A percentile compares a stretch with the other conserved stretches of the same genome.
phyloP scores from a whole-genome alignment of 352 stramenopile species.

The Globisporangium irregulare region DNA sequence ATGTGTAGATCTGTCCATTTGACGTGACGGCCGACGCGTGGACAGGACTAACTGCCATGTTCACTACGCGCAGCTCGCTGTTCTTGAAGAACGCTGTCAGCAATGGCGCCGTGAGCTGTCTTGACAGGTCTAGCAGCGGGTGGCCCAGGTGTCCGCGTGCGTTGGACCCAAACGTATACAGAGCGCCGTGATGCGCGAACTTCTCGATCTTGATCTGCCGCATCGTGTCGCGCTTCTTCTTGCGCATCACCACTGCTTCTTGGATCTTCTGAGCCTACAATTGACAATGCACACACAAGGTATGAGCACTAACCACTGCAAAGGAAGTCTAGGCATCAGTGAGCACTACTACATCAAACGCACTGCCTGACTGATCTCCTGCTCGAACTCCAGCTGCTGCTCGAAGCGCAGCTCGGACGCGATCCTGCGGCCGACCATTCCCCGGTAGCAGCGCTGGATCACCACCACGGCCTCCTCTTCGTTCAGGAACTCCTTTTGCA shows the following conservation, averaged over 20 bases:
- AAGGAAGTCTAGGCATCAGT: background rate
- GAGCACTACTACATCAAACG: background rate
- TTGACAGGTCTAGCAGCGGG: conserved; percentile 36
- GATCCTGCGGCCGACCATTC: conserved; percentile 46
- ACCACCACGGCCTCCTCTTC: conserved; percentile 47
- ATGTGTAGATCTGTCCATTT: conserved; percentile 67
- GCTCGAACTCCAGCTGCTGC: conserved; percentile 50
- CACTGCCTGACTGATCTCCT: conserved; percentile 51
- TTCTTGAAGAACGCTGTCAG: conserved; percentile 67
- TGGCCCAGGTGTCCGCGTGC: conserved; percentile 50
- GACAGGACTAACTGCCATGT: conserved; percentile 41
- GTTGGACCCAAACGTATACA: conserved; percentile 75
- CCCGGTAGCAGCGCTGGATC: conserved; percentile 53
- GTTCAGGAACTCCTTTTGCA: conserved; percentile 57
- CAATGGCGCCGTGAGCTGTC: conserved; percentile 36
- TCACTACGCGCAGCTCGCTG: conserved; percentile 57
- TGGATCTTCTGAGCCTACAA: conserved; percentile 50
- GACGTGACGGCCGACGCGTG: conserved; percentile 65
- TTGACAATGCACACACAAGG: background rate
- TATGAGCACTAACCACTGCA: background rate
- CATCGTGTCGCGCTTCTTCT: conserved; percentile 61
- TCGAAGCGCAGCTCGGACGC: conserved; percentile 51
- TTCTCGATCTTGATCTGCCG: conserved; percentile 68
- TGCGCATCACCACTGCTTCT: conserved; percentile 58
- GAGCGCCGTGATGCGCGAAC: conserved; percentile 61